Evolutionary conservation across 176 grass and related monocot genomes (phyloP), one percentile per base, ranked within the genome.

Genomic region (Aechmea fasciata): DNA sequence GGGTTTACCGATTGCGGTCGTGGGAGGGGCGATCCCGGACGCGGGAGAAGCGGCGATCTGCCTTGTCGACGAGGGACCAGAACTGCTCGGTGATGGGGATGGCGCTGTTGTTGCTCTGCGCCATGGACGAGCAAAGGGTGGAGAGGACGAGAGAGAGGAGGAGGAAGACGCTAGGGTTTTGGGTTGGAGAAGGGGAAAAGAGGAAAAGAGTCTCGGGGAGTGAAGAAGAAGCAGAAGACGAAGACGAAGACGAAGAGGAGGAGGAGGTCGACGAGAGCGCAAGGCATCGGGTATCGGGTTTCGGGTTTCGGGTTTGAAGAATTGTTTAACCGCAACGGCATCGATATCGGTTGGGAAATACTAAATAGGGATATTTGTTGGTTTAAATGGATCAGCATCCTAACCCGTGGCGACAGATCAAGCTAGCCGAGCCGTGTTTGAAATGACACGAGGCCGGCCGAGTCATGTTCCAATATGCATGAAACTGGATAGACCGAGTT

Each of bases 41-140:
- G 28, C 12, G 51, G 50, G 74, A 15, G 74, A 76, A 76, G 51
- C 68, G 67, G 17, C 64, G 74, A 50, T 68, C 64, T n/a, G 74
- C 74, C 28, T 10, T 29, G 15, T 68, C 74, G 17, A 68, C 51
- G 23, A 77, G 18, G 17, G 26, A 57, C 3, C 52, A 64, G 52
- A 77, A 77, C 23, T 13, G 11, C 13, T 13, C 72, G 61, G 28
- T 15, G 61, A 66, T 57, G 52, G 33, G 33, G 33, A 41, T 41
- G 33, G 33, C 33, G 33, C 33, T 41, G 33, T 41, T 41, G 52
- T 55, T 55, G 1, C 52, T 3, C n/a, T 12, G n/a, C 11, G 11
- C 12, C 4, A 55, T 55, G 10, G 52, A 55, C n/a, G 52, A 55
- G 52, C 13, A 13, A 13, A 13, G 11, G 1, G 7, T 3, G 52